A percentile compares a stretch with the other conserved stretches of the same genome.
phyloP scores from a whole-genome alignment of 164 flowering plant genomes.

The Aristolochia fimbriata region DNA sequence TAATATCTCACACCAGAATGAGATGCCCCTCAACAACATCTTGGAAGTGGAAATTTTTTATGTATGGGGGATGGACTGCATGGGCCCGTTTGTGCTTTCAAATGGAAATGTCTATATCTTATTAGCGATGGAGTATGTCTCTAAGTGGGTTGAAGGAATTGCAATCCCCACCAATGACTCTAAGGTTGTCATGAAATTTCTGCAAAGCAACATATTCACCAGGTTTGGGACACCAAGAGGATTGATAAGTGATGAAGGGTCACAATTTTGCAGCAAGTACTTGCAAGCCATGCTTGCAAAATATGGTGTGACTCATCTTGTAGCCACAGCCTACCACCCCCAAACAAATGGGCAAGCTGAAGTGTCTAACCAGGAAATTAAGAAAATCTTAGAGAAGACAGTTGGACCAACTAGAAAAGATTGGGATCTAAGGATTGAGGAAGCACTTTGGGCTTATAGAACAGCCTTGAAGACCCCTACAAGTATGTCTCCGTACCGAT shows the following conservation, averaged over 20 bases:
- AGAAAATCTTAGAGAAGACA: background rate
- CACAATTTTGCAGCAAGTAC: background rate
- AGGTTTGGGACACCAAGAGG: background rate
- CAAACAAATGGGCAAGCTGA: too few relatives aligned
- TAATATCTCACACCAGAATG: too few relatives aligned
- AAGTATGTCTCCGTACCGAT: slow-evolving; percentile 3
- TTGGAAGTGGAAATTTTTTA: background rate
- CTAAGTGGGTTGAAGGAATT: background rate
- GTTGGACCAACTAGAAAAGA: background rate
- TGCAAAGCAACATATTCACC: background rate
- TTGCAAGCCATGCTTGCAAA: background rate
- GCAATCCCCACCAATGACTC: background rate
- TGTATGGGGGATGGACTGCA: background rate
- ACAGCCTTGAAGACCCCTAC: slow-evolving; percentile 10
- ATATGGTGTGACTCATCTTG: background rate
- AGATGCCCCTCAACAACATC: too few relatives aligned
- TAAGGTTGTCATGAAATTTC: background rate
- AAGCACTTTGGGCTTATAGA: background rate
- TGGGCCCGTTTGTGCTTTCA: background rate
- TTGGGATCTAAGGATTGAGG: background rate
- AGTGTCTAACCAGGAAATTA: background rate
- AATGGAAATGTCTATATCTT: background rate
- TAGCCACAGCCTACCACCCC: background rate
- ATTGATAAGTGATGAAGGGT: background rate
- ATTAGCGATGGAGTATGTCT: background rate